Evolutionary conservation across 495 filamentous ascomycete species (phyloP).

Genomic region (Lophiostoma macrostomum): DNA sequence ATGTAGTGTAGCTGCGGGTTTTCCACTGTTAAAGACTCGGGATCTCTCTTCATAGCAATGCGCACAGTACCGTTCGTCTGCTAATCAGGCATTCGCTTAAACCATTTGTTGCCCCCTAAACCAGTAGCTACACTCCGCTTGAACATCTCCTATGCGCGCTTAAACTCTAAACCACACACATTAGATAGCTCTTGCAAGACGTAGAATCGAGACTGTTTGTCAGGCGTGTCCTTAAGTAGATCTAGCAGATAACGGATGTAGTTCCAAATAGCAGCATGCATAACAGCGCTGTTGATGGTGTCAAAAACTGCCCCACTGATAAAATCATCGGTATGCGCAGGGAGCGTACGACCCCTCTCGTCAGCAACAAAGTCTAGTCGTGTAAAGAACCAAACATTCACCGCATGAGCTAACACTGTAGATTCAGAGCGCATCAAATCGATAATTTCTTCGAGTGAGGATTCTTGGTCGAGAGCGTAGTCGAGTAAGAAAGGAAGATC

Average conservation of each 20-base stretch:
- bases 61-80: not conserved
- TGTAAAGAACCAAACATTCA: slow-evolving; percentile 40
- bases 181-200: slow-evolving; percentile 5
- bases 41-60: not conserved
- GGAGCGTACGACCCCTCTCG: slow-evolving; percentile 37
- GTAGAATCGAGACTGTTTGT: not conserved
- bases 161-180: not conserved
- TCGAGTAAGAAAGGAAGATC: not conserved
- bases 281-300: slow-evolving; percentile 37
- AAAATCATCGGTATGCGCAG: slow-evolving; percentile 36
- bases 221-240: not conserved
- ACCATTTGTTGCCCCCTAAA: slow-evolving; percentile 5
- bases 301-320: slow-evolving; percentile 41
- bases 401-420: slow-evolving; percentile 34
- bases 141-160: not conserved
- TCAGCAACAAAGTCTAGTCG: slow-evolving; percentile 41
- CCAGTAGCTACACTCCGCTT: not conserved
- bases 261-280: slow-evolving; percentile 38
- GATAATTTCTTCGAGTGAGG: slow-evolving; percentile 1
- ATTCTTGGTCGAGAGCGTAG: slow-evolving; percentile 1
- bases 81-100: not conserved
- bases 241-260: slow-evolving; percentile 39
- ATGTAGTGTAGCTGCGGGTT: slow-evolving; percentile 5
- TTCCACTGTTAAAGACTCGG: slow-evolving; percentile 2
- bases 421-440: slow-evolving; percentile 34